Evolutionary conservation across 2,329 filamentous ascomycete species (phyloP), one percentile per base, ranked within the genome.

Genomic region (Graphilbum ipis-grandicollis): DNA sequence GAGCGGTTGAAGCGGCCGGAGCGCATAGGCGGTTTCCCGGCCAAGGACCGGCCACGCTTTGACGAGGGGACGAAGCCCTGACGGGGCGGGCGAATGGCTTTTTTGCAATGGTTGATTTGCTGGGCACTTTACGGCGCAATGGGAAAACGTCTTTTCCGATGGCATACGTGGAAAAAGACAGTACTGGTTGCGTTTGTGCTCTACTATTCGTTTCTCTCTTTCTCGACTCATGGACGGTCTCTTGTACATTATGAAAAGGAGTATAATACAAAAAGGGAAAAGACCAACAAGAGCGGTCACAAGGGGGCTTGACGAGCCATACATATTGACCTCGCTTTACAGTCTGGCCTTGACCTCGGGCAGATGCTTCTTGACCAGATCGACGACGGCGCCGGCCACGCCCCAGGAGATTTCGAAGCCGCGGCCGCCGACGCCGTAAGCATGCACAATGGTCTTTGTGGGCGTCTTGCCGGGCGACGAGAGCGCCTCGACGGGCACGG

Each of bases 371-470:
- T 31, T 40, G 13, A 66, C 55, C 43, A 68, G 46, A 17, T 48
- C 46, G 3, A 54, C 50, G 9, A 70, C 65, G 35, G 63, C 63
- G 33, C 59, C 58, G 0, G 69, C 71, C 6, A 75, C 59, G 0
- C 71, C 71, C 66, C 69, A 71, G 14, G 68, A 72, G 8, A 75
- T 44, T 51, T 76, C 71, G 44, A 63, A 75, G 0, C 71, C 71
- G n/a, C 71, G 57, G 4, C 71, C 71, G 4, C 68, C 71, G 17
- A 68, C 60, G 1, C 71, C 71, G 47, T 76, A 76, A 0, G 66
- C 68, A 50, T 74, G 68, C 4, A 73, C 55, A 22, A 66, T 19
- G 29, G 30, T 17, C 15, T 19, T 17, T 13, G 12, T 9, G 13
- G 19, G 14, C 23, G n/a, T 10, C 17, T 5, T 19, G 7, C n/a